Percentiles rank a stretch among this genome's conserved stretches.
Evolutionary conservation across 192 early-diverging fungal species (phyloP).

Genomic region (Coemansia sp.): DNA sequence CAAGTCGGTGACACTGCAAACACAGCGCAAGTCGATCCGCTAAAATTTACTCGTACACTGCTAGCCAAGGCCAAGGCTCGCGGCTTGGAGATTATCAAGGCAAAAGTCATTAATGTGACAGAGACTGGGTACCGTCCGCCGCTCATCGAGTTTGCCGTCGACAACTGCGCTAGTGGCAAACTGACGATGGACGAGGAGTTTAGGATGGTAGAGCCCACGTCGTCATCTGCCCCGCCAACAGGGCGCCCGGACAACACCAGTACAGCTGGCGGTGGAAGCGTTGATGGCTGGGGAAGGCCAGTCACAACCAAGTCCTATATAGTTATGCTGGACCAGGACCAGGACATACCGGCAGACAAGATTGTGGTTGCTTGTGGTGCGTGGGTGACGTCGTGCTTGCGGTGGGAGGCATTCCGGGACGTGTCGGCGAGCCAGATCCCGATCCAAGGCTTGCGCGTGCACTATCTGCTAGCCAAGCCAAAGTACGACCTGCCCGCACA

Average conservation of each 20-base stretch:
- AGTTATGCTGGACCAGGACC: slow-evolving; percentile 33
- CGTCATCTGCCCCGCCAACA: neutral
- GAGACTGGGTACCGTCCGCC: slow-evolving; percentile 42
- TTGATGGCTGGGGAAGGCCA: neutral
- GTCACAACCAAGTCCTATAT: slow-evolving; percentile 32
- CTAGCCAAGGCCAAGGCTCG: slow-evolving; percentile 37
- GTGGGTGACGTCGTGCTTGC: slow-evolving; percentile 43
- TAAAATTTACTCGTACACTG: slow-evolving; percentile 36
- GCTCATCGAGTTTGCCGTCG: slow-evolving; percentile 35
- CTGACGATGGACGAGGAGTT: neutral
- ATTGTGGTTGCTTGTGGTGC: slow-evolving; percentile 50
- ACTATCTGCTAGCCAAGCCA: slow-evolving; percentile 43
- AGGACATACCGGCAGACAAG: slow-evolving; percentile 44
- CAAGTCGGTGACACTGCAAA: slow-evolving; percentile 36
- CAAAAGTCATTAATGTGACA: slow-evolving; percentile 44
- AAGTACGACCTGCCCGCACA: slow-evolving; percentile 34
- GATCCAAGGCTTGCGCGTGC: slow-evolving; percentile 50
- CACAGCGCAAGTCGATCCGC: slow-evolving; percentile 51
- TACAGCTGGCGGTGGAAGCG: neutral
- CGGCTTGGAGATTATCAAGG: slow-evolving; percentile 31
- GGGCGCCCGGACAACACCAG: neutral
- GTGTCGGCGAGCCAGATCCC: slow-evolving; percentile 52
- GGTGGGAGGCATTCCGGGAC: slow-evolving; percentile 51
- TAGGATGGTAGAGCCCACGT: neutral
- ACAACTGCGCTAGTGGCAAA: slow-evolving; percentile 9